Evolutionary conservation across 257 asterid genomes (phyloP), one percentile per base, ranked within the genome.

Genomic region (Nicotiana attenuata): DNA sequence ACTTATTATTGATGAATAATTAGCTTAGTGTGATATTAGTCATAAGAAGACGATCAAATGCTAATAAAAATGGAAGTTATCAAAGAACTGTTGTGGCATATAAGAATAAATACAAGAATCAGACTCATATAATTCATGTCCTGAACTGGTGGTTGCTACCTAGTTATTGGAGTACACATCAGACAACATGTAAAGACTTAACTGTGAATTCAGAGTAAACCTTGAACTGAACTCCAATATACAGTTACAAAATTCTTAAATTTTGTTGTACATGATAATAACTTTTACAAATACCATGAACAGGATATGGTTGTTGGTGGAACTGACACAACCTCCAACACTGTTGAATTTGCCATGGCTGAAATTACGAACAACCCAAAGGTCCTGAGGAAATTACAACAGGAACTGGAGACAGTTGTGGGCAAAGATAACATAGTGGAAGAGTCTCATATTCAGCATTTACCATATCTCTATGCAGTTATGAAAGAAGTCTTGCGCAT

Each of bases 221-320:
- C n/a, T n/a, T n/a, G 19, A n/a, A 38, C 31, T 33, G 5, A 68
- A 10, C 11, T 38, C n/a, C n/a, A 41, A 15, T 20, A 71, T 71
- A 7, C 20, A 20, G 78, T 9, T 69, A 31, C 45, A 69, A 55
- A 20, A 22, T 5, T 19, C 41, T 4, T 8, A 8, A 17, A 1
- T 35, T 19, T 68, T 68, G 77, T 38, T 38, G 0, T 38, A 38
- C 77, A 68, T n/a, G 77, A n/a, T 68, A 56, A 31, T 53, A 59
- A 56, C 66, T 33, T 7, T 31, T 20, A n/a, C 26, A n/a, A 82
- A 31, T 17, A 10, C 16, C 50, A 47, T 35, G 73, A 47, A 45
- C 83, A 92, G 96, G 96, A 92, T 57, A 90, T 93, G 96, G 90
- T 92, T 1, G 94, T 91, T 0, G 97, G 92, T 5, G 97, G 98